Conservation (phyloP, 2,329 filamentous ascomycete genomes). For the Fusarium protoensiforme region DNA sequence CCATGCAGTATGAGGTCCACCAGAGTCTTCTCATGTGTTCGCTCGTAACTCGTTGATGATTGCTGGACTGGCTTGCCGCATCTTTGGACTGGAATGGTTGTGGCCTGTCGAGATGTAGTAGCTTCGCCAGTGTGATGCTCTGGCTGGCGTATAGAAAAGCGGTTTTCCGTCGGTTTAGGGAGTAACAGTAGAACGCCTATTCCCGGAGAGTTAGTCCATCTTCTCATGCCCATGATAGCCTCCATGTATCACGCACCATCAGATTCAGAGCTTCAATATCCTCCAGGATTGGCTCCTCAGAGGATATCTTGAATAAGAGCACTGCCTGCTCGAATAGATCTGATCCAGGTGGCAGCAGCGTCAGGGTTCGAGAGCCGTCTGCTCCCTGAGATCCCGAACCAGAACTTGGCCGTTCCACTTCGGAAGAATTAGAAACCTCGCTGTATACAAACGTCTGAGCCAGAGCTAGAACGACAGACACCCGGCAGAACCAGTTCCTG, state of each 20-base stretch:
- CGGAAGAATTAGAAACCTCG: background rate
- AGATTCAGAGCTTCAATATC: conserved; percentile 18
- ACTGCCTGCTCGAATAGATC: conserved; percentile 15
- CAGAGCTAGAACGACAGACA: conserved; percentile 12
- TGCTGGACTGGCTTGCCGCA: background rate
- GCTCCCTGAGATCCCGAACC: background rate
- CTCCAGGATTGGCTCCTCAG: conserved; percentile 7
- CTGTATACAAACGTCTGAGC: conserved; percentile 9
- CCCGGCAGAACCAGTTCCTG: conserved; percentile 15
- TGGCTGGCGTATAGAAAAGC: conserved; percentile 16
- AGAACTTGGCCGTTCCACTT: background rate
- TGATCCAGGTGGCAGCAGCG: background rate
- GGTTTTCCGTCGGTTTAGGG: conserved; percentile 14
- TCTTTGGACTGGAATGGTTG: background rate
- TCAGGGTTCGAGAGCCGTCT: background rate
- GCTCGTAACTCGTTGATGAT: background rate
- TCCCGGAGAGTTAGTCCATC: background rate
- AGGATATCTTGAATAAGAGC: conserved; percentile 14
- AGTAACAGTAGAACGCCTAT: conserved; percentile 23
- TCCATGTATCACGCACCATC: background rate
- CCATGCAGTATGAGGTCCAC: conserved; percentile 22
- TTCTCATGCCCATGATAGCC: background rate
- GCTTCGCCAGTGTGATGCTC: conserved; percentile 9
- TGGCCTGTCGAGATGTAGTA: conserved; percentile 3
- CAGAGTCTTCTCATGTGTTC: conserved; percentile 11